Evolutionary conservation across 2,329 filamentous ascomycete species (phyloP).

Genomic region (Immersiporthe knoxdaviesiana): DNA sequence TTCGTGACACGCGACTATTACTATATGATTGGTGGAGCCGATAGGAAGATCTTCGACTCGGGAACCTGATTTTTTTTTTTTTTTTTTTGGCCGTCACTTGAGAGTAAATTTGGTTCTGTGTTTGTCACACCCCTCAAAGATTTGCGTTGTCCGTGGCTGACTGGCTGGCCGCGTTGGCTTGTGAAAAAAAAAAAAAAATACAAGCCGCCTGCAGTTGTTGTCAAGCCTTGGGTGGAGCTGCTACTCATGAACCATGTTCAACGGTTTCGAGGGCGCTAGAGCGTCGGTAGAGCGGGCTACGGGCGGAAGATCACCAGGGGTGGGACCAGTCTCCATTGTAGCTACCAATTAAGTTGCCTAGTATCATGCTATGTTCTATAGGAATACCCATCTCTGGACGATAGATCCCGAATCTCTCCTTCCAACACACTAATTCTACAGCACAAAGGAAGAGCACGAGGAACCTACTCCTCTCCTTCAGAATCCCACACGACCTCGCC

Average conservation of each 20-base stretch:
- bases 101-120: neutral
- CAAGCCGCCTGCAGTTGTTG: neutral
- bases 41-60: neutral
- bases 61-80: neutral
- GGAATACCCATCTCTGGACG: neutral
- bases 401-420: neutral
- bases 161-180: too few relatives aligned
- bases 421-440: neutral
- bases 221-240: neutral
- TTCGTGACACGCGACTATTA: neutral
- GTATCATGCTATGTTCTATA: neutral
- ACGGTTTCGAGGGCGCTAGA: neutral
- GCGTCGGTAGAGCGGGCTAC: neutral
- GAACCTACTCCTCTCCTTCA: conserved; percentile 40
- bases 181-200: neutral
- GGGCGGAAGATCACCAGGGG: neutral
- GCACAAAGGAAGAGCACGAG: neutral
- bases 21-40: neutral
- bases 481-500: conserved; percentile 46
- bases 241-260: neutral
- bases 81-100: neutral
- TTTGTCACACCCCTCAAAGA: neutral
- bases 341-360: too few relatives aligned
- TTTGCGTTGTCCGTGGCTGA: neutral
- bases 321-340: neutral